Conservation (phyloP, 441 rosid genomes). For the Mallotus japonicus region DNA sequence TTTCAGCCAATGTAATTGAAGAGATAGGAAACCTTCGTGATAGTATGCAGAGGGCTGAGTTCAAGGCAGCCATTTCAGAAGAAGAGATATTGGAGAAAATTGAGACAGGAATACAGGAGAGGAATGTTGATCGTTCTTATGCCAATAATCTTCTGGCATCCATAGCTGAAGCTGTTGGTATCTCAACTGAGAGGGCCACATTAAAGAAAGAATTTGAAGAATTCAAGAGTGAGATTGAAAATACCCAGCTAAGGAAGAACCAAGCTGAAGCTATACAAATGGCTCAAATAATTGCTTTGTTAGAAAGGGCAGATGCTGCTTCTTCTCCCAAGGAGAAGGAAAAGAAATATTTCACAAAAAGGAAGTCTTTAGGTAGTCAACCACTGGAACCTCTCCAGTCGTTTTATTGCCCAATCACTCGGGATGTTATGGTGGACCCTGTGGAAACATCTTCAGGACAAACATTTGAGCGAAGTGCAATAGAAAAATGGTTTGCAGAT, state of each 20-base stretch:
- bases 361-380: conserved; percentile 61
- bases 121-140: conserved; percentile 53
- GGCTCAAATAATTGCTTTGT: conserved; percentile 66
- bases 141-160: conserved; percentile 48
- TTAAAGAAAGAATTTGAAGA: conserved; percentile 55
- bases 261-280: conserved; percentile 70
- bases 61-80: conserved; percentile 53
- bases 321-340: conserved; percentile 54
- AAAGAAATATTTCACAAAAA: conserved; percentile 46
- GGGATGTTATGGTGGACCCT: conserved; percentile 64
- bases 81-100: conserved; percentile 61
- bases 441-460: conserved; percentile 77
- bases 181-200: conserved; percentile 47
- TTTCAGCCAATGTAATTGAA: conserved; percentile 41
- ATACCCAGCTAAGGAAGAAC: conserved; percentile 50
- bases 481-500: conserved; percentile 61
- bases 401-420: conserved; percentile 65
- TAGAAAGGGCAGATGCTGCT: conserved; percentile 68
- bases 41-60: conserved; percentile 55
- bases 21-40: conserved; percentile 42
- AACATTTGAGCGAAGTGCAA: conserved; percentile 67
- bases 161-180: conserved; percentile 63
- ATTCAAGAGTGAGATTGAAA: conserved; percentile 59
- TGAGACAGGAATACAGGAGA: conserved; percentile 62
- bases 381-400: conserved; percentile 61